Evolutionary conservation across 495 filamentous ascomycete species (phyloP).

Genomic region (Aspergillus biplanus): DNA sequence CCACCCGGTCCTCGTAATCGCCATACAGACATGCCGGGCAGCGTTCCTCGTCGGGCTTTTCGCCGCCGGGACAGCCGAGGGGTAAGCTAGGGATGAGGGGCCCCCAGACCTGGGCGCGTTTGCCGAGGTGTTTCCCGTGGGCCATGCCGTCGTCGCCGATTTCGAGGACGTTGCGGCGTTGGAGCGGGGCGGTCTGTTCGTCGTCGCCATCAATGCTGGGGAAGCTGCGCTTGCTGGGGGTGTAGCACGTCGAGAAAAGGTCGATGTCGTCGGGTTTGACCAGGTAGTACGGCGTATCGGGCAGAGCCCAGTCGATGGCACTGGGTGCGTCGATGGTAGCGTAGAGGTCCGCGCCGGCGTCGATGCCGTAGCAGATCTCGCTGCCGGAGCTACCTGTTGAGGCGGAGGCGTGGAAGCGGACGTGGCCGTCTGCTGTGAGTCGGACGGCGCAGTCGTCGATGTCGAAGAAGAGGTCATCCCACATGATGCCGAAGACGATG

Average conservation of each 20-base stretch:
- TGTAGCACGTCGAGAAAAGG: background rate
- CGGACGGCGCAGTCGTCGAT: slow-evolving; percentile 8
- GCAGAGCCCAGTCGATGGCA: slow-evolving; percentile 16
- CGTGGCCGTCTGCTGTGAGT: slow-evolving; percentile 7
- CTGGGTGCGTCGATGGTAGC: slow-evolving; percentile 9
- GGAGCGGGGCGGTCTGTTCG: background rate
- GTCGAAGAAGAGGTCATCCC: slow-evolving; percentile 1
- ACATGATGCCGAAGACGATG: slow-evolving; percentile 10
- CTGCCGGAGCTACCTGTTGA: slow-evolving; percentile 5
- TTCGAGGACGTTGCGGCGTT: background rate
- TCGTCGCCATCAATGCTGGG: background rate
- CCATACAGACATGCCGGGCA: slow-evolving; percentile 3
- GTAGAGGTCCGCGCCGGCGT: slow-evolving; percentile 12
- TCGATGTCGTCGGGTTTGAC: background rate
- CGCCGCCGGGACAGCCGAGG: background rate
- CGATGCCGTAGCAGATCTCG: slow-evolving; percentile 8
- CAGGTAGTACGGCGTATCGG: slow-evolving; percentile 7
- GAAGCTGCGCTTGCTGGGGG: slow-evolving; percentile 1
- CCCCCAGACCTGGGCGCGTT: slow-evolving; percentile 13
- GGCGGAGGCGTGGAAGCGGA: slow-evolving; percentile 11
- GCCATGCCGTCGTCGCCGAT: background rate
- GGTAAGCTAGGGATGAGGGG: slow-evolving; percentile 2
- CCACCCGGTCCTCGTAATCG: background rate
- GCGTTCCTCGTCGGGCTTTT: background rate
- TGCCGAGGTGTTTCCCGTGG: slow-evolving; percentile 5